Evolutionary conservation across 306 rosid genomes (phyloP).

Genomic region (Medicago ruthenica): DNA sequence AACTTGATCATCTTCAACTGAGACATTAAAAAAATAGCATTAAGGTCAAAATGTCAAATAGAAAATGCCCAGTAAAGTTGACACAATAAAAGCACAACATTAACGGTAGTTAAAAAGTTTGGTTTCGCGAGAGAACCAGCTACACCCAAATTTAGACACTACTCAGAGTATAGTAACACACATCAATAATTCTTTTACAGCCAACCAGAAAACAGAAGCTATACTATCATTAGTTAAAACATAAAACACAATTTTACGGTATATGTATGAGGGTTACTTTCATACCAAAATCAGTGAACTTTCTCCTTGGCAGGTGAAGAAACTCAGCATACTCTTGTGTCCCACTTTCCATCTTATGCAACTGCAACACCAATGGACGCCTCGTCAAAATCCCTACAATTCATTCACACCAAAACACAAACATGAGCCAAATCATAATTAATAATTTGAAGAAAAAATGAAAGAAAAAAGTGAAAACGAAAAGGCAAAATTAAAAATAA

Average conservation of each 20-base stretch:
- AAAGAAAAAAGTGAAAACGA: neutral
- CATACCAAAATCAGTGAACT: constrained; percentile 77
- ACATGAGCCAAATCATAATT: neutral
- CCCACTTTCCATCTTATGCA: constrained; percentile 81
- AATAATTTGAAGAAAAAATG: neutral
- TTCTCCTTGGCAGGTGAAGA: constrained; percentile 84
- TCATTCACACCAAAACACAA: constrained; percentile 23
- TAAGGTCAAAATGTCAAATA: neutral
- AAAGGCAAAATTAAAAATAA: too few species aligned
- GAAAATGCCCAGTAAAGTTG: neutral
- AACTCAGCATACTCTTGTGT: constrained; percentile 91
- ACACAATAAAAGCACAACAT: neutral
- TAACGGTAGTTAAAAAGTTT: neutral
- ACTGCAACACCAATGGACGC: constrained; percentile 94
- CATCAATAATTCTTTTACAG: neutral
- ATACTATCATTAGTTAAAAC: neutral
- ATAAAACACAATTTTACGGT: neutral
- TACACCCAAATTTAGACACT: constrained; percentile 8
- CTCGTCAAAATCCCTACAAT: constrained; percentile 90
- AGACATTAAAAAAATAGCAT: neutral
- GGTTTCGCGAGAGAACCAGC: neutral
- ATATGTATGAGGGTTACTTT: constrained; percentile 2
- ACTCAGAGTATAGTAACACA: neutral
- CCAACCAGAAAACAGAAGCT: constrained; percentile 27
- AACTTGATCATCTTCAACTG: neutral